Evolutionary conservation across 768 basidiomycete species (phyloP), one percentile per base, ranked within the genome.

Genomic region (Fomitopsis pulvina): DNA sequence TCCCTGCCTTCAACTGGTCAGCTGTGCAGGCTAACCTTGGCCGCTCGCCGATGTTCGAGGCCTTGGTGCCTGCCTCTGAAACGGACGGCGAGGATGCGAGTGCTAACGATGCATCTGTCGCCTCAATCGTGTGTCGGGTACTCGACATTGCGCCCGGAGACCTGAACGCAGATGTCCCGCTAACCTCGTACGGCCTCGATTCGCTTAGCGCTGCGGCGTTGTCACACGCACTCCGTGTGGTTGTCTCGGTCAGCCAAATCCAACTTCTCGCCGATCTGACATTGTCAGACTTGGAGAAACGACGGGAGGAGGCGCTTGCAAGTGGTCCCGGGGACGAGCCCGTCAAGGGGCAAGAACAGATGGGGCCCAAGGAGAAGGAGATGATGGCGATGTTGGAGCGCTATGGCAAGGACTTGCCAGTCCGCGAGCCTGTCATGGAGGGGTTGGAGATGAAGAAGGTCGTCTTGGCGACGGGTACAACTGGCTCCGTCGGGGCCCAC

Each of bases 171-270:
- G 65, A 71, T 10, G 63, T 69, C 7, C 72, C 73, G 2, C 60
- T 75, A 34, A 71, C 70, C 1, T 60, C 67, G 1, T 74, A 73
- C 38, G 73, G 73, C 9, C 57, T 73, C 18, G 72, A 74, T 52
- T 74, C 72, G 1, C 63, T 74, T 7, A 62, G 66, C 11, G 72
- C 72, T 16, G 66, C 66, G 4, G 61, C 62, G 18, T 52, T 72
- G 10, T 68, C 71, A 5, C 61, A 61, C 45, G 60, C 61, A 2
- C 63, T 74, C 26, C 62, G 63, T 6, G 57, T 64, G 0, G 57
- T 58, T 26, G 56, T 69, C 11, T 46, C 58, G 22, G 54, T 68
- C 22, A 60, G 68, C 3, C 70, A 71, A 49, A 57, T 71, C 43
- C 70, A 71, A 50, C 59, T 71, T 3, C 54, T 71, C 14, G 68